Evolutionary conservation across 768 basidiomycete genomes (phyloP).

Genomic region (Macrocybe gigantea): DNA sequence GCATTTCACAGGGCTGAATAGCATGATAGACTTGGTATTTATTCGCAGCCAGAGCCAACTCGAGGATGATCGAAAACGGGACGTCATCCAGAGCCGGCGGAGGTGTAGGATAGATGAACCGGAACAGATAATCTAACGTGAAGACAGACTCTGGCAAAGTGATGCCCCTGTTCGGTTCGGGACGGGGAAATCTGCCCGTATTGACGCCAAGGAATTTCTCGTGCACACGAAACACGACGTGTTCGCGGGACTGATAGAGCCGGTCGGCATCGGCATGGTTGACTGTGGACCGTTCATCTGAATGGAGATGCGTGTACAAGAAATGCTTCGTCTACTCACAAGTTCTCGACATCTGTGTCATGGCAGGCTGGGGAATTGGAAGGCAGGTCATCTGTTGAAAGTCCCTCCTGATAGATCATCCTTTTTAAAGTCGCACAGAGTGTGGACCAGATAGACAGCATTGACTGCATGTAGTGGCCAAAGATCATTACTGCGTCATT

Average conservation of each 20-base stretch:
- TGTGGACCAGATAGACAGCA: no score
- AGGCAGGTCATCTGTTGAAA: no score
- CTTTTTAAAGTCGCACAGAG: no score
- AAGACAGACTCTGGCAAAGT: neutral
- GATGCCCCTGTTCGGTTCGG: neutral
- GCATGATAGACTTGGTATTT: neutral
- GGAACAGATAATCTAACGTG: neutral
- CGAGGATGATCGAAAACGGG: neutral
- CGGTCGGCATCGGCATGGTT: neutral
- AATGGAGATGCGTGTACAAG: no score
- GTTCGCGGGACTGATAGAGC: neutral
- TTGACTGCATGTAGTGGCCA: no score
- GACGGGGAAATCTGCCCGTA: neutral
- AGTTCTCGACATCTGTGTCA: no score
- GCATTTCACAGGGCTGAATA: neutral
- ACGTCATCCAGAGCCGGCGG: neutral
- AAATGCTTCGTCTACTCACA: no score
- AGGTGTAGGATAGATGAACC: neutral
- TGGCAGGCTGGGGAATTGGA: no score
- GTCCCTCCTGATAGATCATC: no score
- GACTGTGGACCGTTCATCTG: neutral
- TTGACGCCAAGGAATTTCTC: neutral
- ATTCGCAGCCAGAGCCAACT: neutral
- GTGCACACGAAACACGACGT: neutral
- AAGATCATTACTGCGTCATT: no score